Percentiles rank a stretch among this genome's conserved stretches.
phyloP scores from a whole-genome alignment of 805 yeast genomes.

The Candida rishiriensis region DNA sequence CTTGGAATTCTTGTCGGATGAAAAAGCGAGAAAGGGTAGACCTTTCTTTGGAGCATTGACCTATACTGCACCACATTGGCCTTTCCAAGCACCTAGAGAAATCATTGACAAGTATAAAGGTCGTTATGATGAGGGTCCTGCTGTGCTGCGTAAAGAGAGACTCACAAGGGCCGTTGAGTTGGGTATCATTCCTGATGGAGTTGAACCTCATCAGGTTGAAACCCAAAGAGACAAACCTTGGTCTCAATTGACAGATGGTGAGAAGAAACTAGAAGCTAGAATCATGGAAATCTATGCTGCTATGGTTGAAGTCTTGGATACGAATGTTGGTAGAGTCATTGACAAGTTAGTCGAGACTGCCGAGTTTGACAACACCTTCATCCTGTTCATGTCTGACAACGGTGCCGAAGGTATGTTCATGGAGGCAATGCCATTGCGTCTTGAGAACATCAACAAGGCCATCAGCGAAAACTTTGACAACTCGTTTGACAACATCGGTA shows the following conservation, averaged over 20 bases:
- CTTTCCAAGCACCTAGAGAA: slow-evolving; percentile 53
- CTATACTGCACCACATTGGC: slow-evolving; percentile 67
- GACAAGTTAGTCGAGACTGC: slow-evolving; percentile 36
- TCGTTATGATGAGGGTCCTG: slow-evolving; percentile 45
- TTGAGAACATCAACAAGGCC: slow-evolving; percentile 22
- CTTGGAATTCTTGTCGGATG: slow-evolving; percentile 31
- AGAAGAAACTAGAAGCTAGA: slow-evolving; percentile 34
- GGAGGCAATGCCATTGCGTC: slow-evolving; percentile 42
- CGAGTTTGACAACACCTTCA: slow-evolving; percentile 49
- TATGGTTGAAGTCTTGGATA: slow-evolving; percentile 54
- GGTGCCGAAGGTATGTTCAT: slow-evolving; percentile 61
- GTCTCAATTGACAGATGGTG: slow-evolving; percentile 37
- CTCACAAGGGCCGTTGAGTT: slow-evolving; percentile 35
- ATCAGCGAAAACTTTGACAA: slow-evolving; percentile 39
- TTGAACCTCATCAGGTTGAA: slow-evolving; percentile 40
- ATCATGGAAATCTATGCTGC: slow-evolving; percentile 61
- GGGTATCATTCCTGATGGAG: slow-evolving; percentile 43
- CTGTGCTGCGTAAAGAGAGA: slow-evolving; percentile 35
- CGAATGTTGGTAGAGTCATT: slow-evolving; percentile 46
- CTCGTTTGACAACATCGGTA: slow-evolving; percentile 43
- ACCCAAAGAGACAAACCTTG: slow-evolving; percentile 41
- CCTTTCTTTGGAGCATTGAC: slow-evolving; percentile 54
- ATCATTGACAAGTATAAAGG: slow-evolving; percentile 45
- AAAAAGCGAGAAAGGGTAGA: slow-evolving; percentile 31
- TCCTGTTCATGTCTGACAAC: slow-evolving; percentile 59